phyloP scores from a whole-genome alignment of 345 rosid species.

The Pugionium dolabratum region DNA sequence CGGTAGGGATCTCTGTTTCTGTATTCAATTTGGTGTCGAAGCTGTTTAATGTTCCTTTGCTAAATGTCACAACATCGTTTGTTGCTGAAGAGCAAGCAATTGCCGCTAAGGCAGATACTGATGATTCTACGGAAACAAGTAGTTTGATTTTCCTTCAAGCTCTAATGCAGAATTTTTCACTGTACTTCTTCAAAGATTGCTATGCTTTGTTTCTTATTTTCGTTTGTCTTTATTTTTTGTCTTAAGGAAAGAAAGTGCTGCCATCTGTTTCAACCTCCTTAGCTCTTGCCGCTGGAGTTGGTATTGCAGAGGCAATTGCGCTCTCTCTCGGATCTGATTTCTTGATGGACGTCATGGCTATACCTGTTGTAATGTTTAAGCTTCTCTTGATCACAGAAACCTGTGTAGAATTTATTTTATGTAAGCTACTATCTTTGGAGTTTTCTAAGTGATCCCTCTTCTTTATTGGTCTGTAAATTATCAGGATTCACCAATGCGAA shows the following conservation, averaged over 20 bases:
- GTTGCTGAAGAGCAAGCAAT: slow-evolving; percentile 89
- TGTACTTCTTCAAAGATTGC: background rate
- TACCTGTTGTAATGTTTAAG: slow-evolving; percentile 73
- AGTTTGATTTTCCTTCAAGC: slow-evolving; percentile 18
- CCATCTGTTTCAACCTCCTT: slow-evolving; percentile 83
- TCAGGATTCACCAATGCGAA: slow-evolving; percentile 89
- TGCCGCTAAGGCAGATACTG: slow-evolving; percentile 33
- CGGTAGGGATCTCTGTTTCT: slow-evolving; percentile 83
- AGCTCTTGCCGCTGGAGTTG: slow-evolving; percentile 76
- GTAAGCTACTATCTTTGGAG: background rate
- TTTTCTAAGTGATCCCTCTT: background rate
- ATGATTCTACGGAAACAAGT: slow-evolving; percentile 21
- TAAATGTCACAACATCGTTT: slow-evolving; percentile 82
- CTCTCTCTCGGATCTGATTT: slow-evolving; percentile 73
- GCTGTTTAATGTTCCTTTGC: slow-evolving; percentile 82
- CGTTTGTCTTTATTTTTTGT: background rate
- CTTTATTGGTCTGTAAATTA: slow-evolving; percentile 1
- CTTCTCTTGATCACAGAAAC: slow-evolving; percentile 17
- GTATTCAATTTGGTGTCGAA: slow-evolving; percentile 87
- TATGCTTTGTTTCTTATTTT: slow-evolving; percentile 15
- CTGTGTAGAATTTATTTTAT: background rate
- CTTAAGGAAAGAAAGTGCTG: slow-evolving; percentile 51
- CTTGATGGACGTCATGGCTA: slow-evolving; percentile 88
- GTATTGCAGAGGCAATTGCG: slow-evolving; percentile 77
- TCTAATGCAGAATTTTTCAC: background rate